A percentile compares a stretch with the other conserved stretches of the same genome.
These are phyloP conservation scores for Geranium brycei DNA, from an alignment of 345 rosid genomes.

Conservation along the genomic window DNA sequence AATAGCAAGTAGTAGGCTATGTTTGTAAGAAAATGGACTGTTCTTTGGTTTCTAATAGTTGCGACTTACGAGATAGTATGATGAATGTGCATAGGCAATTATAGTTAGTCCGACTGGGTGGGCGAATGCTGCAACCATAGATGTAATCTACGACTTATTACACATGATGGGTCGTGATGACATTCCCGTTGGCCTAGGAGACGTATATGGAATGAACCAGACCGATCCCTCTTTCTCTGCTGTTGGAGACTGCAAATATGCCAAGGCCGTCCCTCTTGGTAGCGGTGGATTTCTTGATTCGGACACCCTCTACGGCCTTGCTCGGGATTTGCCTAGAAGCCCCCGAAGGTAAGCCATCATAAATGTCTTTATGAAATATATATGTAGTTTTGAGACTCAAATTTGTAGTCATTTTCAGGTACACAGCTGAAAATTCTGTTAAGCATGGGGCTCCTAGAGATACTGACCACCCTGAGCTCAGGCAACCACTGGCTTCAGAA, in stretches of 20 bases:
- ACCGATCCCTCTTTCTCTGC: conserved; percentile 28
- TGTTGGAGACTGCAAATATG: conserved; percentile 76
- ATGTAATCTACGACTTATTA: conserved; percentile 64
- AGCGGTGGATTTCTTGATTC: conserved; percentile 81
- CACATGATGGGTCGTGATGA: conserved; percentile 99
- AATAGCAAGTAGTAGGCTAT: too few species aligned
- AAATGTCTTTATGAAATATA: background rate
- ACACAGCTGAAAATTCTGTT: conserved; percentile 61
- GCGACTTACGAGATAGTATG: background rate
- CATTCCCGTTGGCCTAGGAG: conserved; percentile 74
- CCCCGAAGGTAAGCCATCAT: conserved; percentile 49
- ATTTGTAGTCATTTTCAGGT: conserved; percentile 25
- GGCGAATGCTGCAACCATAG: conserved; percentile 92
- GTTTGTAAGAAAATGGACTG: too few species aligned
- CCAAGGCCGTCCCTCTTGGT: conserved; percentile 61
- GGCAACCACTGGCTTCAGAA: conserved; percentile 66
- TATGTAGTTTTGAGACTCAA: conserved; percentile 3
- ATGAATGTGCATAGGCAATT: conserved; percentile 37
- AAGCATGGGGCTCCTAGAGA: conserved; percentile 55
- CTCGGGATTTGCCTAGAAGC: conserved; percentile 67
- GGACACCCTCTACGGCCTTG: conserved; percentile 79
- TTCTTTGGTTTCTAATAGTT: background rate
- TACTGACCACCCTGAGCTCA: conserved; percentile 54
- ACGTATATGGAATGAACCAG: conserved; percentile 56
- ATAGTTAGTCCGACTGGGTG: conserved; percentile 80